A percentile compares a stretch with the other conserved stretches of the same genome.
Evolutionary conservation across 2,329 filamentous ascomycete species (phyloP).

Genomic region (Cladophialophora yegresii): DNA sequence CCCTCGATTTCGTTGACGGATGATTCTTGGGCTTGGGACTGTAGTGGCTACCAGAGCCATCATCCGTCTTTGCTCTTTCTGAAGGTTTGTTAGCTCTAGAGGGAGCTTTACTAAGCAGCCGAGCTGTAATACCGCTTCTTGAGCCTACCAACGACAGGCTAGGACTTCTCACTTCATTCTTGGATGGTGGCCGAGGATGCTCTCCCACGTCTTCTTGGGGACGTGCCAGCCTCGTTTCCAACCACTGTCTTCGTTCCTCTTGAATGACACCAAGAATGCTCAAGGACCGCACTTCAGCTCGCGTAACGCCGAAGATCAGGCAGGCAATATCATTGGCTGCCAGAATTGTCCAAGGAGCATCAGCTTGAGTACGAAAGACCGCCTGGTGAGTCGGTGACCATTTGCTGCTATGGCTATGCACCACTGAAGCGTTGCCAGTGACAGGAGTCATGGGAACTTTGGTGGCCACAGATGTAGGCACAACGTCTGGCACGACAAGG

Average conservation of each 20-base stretch:
- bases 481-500: constrained; percentile 45
- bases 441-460: constrained; percentile 17
- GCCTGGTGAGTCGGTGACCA: constrained; percentile 91
- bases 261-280: constrained; percentile 94
- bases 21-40: constrained; percentile 59
- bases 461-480: constrained; percentile 36
- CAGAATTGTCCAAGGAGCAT: constrained; percentile 90
- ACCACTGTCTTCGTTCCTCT: constrained; percentile 82
- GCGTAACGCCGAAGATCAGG: constrained; percentile 98
- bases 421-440: constrained; percentile 47
- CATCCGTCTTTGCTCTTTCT: constrained; percentile 59
- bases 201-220: constrained; percentile 41
- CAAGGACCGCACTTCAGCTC: constrained; percentile 88
- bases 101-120: constrained; percentile 79
- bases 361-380: constrained; percentile 93
- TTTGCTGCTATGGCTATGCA: constrained; percentile 87
- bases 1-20: constrained; percentile 73
- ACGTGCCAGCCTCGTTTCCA: constrained; percentile 73
- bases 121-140: constrained; percentile 82
- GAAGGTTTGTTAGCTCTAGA: constrained; percentile 53
- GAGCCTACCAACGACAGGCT: constrained; percentile 56
- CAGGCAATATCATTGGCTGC: constrained; percentile 96
- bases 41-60: constrained; percentile 55
- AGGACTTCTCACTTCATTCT: constrained; percentile 41
- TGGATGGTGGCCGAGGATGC: constrained; percentile 23